Conservation (phyloP, 163 green algal genomes). For the Scenedesmus sp. region DNA sequence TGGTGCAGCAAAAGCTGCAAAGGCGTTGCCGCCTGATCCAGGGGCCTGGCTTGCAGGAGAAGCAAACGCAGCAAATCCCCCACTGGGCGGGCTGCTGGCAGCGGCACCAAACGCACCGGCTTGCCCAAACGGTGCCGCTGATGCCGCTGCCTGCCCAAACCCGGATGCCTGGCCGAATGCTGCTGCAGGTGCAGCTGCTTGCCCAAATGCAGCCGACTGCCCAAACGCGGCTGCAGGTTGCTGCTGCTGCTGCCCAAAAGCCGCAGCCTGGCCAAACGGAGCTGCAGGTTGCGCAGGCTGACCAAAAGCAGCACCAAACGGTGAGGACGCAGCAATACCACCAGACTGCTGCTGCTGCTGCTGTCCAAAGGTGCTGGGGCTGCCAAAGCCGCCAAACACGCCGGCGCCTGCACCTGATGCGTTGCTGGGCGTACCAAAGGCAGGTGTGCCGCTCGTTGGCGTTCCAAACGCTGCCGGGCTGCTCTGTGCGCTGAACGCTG, state of each 20-base stretch:
- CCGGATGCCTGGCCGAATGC: conserved; percentile 20
- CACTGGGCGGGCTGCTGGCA: conserved; percentile 14
- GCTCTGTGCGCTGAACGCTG: conserved; percentile 23
- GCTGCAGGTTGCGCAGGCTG: conserved; percentile 8
- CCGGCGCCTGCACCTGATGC: neutral
- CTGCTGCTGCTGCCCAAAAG: neutral
- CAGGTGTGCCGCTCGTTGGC: neutral
- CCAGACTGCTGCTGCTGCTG: conserved; percentile 28
- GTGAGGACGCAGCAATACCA: neutral
- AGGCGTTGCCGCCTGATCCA: neutral
- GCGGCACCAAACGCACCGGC: conserved; percentile 25
- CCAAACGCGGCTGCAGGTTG: conserved; percentile 4
- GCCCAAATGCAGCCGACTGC: conserved; percentile 17
- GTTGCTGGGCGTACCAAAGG: neutral
- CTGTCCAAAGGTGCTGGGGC: conserved; percentile 10
- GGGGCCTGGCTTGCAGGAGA: conserved; percentile 11
- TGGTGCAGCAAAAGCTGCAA: neutral
- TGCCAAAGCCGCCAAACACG: conserved; percentile 29
- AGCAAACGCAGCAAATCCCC: conserved; percentile 8
- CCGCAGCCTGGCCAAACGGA: conserved; percentile 39
- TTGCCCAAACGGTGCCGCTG: conserved; percentile 29
- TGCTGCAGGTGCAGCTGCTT: conserved; percentile 23
- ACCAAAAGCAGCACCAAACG: conserved; percentile 20
- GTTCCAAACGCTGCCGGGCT: neutral
- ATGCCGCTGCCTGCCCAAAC: neutral